Base-by-base conservation (phyloP, 176 grass and related monocot genomes). In the Aegilops umbellulata region DNA sequence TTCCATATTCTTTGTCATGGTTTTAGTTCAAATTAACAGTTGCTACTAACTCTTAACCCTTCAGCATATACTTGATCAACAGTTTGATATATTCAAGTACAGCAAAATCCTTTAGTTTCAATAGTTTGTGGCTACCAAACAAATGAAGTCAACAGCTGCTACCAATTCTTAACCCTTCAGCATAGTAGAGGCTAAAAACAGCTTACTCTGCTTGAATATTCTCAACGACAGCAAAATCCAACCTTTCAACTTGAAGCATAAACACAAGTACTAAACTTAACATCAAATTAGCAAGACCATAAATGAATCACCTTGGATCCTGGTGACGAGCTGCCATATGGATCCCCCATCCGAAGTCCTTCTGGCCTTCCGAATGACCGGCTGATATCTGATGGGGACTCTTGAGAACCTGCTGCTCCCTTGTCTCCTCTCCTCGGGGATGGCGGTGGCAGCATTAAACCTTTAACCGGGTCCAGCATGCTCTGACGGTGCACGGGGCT, bases 271-370 rank as follows among this genome's bases (percentile, higher is more conserved):
- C 41, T 42, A 42, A 42, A 42, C 41, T 42, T 42, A 42, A 42
- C 10, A 42, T 42, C 41, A 42, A 42, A 42, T 42, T 42, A 42
- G 41, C 41, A 42, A 44, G 42, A 23, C 16, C 51, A 85, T 17
- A 26, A 85, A 85, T 25, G 47, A 85, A 87, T 74, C 86, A 98
- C 94, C 97, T 96, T 95, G 65, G 65, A 84, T 77, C 82, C 87
- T 29, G 93, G 81, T 60, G 87, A 88, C 39, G 82, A 83, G 79
- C 91, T 92, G 12, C 69, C 84, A 80, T 91, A 87, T 29, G 74
- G 72, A 91, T 95, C 93, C 26, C 61, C 86, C 30, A 78, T 82
- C 65, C 77, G 87, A 62, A 88, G 82, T 51, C 74, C 90, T 31
- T 92, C 92, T 3, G 78, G 19, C 80, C 88, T 90, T 34, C 88